Conservation (phyloP, 2,329 filamentous ascomycete species). For the Sarocladiaceae sp. region DNA sequence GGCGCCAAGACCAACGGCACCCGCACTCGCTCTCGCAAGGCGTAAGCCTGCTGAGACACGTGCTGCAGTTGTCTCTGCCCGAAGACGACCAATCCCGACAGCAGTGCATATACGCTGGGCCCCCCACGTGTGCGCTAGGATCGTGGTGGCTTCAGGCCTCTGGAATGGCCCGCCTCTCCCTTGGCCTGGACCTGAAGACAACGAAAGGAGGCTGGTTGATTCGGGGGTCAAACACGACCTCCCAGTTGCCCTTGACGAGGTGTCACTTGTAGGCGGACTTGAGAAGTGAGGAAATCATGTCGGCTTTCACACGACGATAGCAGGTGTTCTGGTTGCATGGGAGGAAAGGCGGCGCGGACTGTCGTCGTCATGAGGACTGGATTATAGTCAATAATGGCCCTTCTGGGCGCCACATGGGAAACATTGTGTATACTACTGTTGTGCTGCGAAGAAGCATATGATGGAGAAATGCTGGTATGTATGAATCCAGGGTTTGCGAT, state of each 20-base stretch:
- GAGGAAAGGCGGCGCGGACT: slow-evolving; percentile 6
- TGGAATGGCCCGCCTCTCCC: no score
- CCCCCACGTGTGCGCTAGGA: no score
- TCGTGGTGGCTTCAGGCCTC: no score
- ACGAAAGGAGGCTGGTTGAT: no score
- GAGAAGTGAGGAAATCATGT: neutral
- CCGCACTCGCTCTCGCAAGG: slow-evolving; percentile 62
- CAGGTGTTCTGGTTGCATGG: slow-evolving; percentile 9
- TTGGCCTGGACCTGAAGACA: no score
- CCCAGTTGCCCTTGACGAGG: no score
- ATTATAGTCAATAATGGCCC: slow-evolving; percentile 3
- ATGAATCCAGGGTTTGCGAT: no score
- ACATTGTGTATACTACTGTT: slow-evolving; percentile 6
- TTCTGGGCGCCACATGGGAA: neutral
- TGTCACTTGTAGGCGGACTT: neutral
- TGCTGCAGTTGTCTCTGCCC: neutral
- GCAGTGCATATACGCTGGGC: no score
- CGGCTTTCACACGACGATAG: slow-evolving; percentile 2
- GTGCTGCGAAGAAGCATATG: no score
- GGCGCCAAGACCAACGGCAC: slow-evolving; percentile 53
- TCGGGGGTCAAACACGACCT: no score
- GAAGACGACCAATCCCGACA: neutral
- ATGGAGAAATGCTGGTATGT: no score
- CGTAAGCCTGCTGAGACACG: slow-evolving; percentile 25
- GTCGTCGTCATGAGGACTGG: neutral